Conservation (phyloP, 2,329 filamentous ascomycete genomes). For the Botrytis porri region DNA sequence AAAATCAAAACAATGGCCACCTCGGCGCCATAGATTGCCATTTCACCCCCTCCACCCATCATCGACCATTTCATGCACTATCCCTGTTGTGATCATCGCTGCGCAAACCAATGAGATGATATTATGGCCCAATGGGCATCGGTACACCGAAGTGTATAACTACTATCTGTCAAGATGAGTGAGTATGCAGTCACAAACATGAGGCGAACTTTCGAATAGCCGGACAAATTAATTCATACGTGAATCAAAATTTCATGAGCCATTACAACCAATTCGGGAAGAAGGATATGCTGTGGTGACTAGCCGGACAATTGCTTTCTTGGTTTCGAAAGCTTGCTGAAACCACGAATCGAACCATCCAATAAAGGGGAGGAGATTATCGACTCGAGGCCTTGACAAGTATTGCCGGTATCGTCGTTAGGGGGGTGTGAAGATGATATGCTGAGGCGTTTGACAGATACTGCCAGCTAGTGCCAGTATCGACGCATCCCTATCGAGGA, state of each 20-base stretch:
- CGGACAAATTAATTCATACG: constrained; percentile 39
- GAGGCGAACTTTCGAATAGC: background rate
- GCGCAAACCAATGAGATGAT: constrained; percentile 6
- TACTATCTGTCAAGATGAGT: constrained; percentile 13
- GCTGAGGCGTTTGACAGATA: constrained; percentile 79
- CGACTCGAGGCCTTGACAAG: constrained; percentile 82
- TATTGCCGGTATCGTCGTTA: constrained; percentile 1
- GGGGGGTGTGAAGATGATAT: constrained; percentile 52
- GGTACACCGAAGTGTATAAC: background rate
- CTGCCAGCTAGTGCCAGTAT: background rate
- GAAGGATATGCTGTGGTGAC: constrained; percentile 64
- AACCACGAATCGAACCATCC: constrained; percentile 55
- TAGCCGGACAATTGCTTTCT: constrained; percentile 65
- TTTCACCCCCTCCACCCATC: background rate
- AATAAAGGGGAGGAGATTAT: constrained; percentile 50
- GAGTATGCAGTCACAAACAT: constrained; percentile 17
- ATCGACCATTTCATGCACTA: constrained; percentile 16
- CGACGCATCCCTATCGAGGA: background rate
- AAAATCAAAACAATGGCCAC: background rate
- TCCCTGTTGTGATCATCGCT: constrained; percentile 16
- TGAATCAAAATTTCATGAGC: constrained; percentile 68
- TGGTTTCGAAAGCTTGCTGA: constrained; percentile 82
- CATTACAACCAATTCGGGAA: constrained; percentile 56
- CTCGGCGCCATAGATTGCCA: background rate
- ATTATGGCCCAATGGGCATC: background rate